phyloP scores from a whole-genome alignment of 257 asterid genomes.

The Solanum bukasovii region DNA sequence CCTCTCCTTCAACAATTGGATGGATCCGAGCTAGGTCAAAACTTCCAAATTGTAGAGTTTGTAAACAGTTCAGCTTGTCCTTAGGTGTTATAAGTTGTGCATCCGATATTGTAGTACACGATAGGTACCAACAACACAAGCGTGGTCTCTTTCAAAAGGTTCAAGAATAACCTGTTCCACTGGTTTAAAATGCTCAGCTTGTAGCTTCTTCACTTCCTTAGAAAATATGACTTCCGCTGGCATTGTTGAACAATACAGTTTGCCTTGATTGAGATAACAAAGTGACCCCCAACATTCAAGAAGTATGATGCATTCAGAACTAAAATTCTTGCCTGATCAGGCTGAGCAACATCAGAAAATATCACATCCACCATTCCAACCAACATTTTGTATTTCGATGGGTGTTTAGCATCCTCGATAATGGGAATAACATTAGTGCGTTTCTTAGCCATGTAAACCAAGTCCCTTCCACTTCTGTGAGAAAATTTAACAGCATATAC shows the following conservation, averaged over 20 bases:
- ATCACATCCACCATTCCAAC: slow-evolving; percentile 97
- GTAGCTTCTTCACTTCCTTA: slow-evolving; percentile 71
- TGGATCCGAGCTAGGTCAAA: too few species aligned
- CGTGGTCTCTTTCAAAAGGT: slow-evolving; percentile 96
- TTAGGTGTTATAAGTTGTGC: too few species aligned
- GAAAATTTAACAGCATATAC: too few species aligned
- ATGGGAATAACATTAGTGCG: too few species aligned
- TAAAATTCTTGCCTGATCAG: slow-evolving; percentile 91
- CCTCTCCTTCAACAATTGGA: too few species aligned
- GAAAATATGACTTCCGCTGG: slow-evolving; percentile 85
- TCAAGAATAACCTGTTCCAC: slow-evolving; percentile 83
- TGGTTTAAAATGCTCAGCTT: slow-evolving; percentile 78
- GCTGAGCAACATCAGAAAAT: slow-evolving; percentile 97
- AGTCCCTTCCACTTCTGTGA: too few species aligned
- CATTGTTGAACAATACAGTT: slow-evolving; percentile 84
- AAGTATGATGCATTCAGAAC: slow-evolving; percentile 27
- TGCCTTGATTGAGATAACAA: slow-evolving; percentile 28
- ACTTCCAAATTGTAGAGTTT: too few species aligned
- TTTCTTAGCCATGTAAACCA: too few species aligned
- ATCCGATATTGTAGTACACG: slow-evolving; percentile 19
- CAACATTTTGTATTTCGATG: slow-evolving; percentile 86
- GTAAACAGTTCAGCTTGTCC: too few species aligned
- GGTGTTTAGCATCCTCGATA: slow-evolving; percentile 84
- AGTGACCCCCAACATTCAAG: too few species aligned
- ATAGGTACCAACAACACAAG: slow-evolving; percentile 83